Conservation (phyloP, 345 rosid species). For the Hypericum androsaemum region DNA sequence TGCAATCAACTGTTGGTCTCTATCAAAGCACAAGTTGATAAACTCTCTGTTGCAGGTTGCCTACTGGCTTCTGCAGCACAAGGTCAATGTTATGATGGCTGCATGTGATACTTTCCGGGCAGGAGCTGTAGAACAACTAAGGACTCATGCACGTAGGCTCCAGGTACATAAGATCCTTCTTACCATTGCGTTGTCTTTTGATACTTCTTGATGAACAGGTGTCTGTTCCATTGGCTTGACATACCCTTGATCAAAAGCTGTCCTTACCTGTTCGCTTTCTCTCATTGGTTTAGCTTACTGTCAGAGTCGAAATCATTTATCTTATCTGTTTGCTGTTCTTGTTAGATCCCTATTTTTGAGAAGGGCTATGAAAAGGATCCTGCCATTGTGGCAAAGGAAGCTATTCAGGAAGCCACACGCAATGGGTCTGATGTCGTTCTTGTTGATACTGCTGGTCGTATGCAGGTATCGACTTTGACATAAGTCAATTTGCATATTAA, state of each 20-base stretch:
- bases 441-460: constrained; percentile 98
- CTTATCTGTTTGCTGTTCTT: background rate
- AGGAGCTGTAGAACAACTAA: constrained; percentile 96
- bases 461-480: constrained; percentile 45
- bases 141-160: constrained; percentile 94
- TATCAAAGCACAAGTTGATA: background rate
- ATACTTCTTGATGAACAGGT: too few species aligned
- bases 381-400: constrained; percentile 97
- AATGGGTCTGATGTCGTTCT: constrained; percentile 93
- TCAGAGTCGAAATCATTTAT: too few species aligned
- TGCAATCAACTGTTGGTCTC: background rate
- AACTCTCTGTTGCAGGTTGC: constrained; percentile 51
- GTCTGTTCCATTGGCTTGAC: too few species aligned
- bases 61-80: constrained; percentile 94
- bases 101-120: constrained; percentile 98
- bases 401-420: constrained; percentile 80
- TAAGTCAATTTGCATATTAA: too few species aligned
- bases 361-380: constrained; percentile 99
- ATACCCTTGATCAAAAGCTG: too few species aligned
- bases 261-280: too few species aligned
- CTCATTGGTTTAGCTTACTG: too few species aligned
- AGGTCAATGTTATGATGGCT: constrained; percentile 94
- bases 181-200: background rate
- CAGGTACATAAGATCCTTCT: constrained; percentile 40
- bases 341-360: constrained; percentile 88